Percentiles rank a stretch among this genome's conserved stretches.
Evolutionary conservation across 192 early-diverging fungal species (phyloP).

Genomic region (Umbelopsis isabellina): DNA sequence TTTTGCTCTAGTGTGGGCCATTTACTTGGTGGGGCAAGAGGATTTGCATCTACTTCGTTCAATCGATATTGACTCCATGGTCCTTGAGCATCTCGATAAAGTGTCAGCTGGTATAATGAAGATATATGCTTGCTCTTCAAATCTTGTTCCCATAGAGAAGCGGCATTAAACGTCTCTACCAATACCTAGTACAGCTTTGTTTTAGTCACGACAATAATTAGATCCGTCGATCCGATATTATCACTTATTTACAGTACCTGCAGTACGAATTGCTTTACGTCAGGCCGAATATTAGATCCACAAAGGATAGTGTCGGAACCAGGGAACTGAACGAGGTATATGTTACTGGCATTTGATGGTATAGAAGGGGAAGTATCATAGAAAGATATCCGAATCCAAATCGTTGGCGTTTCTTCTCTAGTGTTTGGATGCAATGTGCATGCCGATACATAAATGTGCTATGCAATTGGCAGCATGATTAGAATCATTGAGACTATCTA

Average conservation of each 20-base stretch:
- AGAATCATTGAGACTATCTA: neutral
- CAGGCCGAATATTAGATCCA: constrained; percentile 33
- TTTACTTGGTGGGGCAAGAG: constrained; percentile 28
- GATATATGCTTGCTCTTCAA: constrained; percentile 43
- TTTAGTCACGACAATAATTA: neutral
- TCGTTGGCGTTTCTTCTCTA: constrained; percentile 20
- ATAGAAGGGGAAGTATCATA: constrained; percentile 44
- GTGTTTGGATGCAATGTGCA: constrained; percentile 4
- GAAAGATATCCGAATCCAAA: constrained; percentile 52
- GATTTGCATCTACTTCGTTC: constrained; percentile 49
- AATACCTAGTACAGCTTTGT: constrained; percentile 29
- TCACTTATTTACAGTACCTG: constrained; percentile 31
- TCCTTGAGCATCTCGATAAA: constrained; percentile 48
- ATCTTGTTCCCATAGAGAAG: constrained; percentile 42
- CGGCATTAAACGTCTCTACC: constrained; percentile 37
- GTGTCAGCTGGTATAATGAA: constrained; percentile 42
- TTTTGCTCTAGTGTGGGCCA: constrained; percentile 41
- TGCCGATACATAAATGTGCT: constrained; percentile 12
- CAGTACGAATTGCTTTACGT: constrained; percentile 44
- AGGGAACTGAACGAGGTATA: constrained; percentile 48
- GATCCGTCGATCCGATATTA: neutral
- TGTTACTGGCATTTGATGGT: constrained; percentile 32
- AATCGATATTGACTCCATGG: constrained; percentile 44
- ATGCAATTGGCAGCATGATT: neutral
- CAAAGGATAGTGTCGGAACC: constrained; percentile 47